These are phyloP conservation scores for Corymbia maculata DNA, from an alignment of 345 rosid genomes.

Conservation along the genomic window DNA sequence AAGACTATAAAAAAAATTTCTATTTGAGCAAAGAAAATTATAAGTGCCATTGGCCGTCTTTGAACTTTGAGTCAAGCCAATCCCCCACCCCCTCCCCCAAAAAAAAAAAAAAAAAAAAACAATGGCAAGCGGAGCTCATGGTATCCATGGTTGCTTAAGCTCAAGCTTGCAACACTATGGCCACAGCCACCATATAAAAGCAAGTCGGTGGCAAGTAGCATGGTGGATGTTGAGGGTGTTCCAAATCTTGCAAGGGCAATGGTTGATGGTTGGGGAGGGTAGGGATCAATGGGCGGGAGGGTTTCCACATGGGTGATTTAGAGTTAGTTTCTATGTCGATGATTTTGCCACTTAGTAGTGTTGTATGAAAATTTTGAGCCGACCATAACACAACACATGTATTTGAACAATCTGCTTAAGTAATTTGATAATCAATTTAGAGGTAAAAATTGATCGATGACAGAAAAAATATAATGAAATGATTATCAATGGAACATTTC, in stretches of 20 bases:
- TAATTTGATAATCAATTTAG: neutral
- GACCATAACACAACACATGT: neutral
- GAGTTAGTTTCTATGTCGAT: neutral
- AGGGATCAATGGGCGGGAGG: neutral
- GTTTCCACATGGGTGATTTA: neutral
- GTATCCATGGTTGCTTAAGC: neutral
- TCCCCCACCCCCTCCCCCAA: too few species aligned
- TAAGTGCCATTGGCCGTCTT: neutral
- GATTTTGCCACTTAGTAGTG: neutral
- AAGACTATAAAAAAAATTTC: neutral
- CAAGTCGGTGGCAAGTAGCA: neutral
- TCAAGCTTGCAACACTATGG: neutral
- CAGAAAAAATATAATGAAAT: neutral
- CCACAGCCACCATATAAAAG: neutral
- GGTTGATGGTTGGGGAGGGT: neutral
- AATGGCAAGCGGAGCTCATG: too few species aligned
- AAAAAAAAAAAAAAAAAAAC: too few species aligned
- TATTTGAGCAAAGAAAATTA: neutral
- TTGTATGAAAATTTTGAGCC: neutral
- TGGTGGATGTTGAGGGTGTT: neutral
- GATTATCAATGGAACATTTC: neutral
- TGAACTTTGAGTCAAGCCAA: too few species aligned
- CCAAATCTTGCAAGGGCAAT: neutral
- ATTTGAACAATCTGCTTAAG: neutral
- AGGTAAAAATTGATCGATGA: neutral